phyloP scores from a whole-genome alignment of 257 asterid genomes.

The Fraxinus cuspidata region DNA sequence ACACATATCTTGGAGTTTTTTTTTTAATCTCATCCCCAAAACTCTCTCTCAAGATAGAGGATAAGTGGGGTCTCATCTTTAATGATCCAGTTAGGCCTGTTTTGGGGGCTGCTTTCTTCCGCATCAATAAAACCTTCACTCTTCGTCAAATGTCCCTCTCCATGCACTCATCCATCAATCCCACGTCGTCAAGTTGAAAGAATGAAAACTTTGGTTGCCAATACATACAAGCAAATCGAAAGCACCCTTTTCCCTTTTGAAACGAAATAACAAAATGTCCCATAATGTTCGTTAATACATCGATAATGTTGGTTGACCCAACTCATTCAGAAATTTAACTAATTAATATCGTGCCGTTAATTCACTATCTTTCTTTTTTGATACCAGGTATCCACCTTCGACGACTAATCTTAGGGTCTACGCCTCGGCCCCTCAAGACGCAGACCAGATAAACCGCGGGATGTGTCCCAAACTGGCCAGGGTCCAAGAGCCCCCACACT shows the following conservation, averaged over 20 bases:
- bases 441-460: no score
- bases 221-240: constrained; percentile 1
- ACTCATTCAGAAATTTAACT: not conserved
- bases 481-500: no score
- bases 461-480: no score
- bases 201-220: not conserved
- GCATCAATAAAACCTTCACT: not conserved
- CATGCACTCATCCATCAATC: constrained; percentile 3
- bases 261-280: not conserved
- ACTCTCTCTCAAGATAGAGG: not conserved
- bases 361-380: not conserved
- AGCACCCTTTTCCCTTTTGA: not conserved
- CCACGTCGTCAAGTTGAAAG: not conserved
- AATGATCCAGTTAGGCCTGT: not conserved
- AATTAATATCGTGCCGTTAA: not conserved
- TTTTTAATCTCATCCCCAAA: not conserved
- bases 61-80: not conserved
- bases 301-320: not conserved
- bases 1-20: not conserved
- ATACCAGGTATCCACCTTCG: no score
- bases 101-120: not conserved
- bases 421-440: no score
- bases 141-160: constrained; percentile 1
- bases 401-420: no score
- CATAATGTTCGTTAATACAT: not conserved